phyloP scores from a whole-genome alignment of 495 filamentous ascomycete species.

The Hyaloscypha variabilis region DNA sequence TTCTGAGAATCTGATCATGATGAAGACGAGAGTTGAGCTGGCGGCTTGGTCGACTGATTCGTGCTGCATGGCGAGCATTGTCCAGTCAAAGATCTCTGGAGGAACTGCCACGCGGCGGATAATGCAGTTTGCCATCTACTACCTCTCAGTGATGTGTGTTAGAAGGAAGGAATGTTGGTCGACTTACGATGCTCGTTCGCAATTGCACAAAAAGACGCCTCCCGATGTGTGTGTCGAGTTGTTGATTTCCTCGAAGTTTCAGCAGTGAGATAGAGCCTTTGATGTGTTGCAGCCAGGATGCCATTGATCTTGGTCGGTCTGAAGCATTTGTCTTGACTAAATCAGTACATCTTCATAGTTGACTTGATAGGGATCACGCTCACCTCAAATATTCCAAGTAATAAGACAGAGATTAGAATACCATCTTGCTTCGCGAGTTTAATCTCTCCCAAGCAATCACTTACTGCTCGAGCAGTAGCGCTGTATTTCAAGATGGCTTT shows the following conservation, averaged over 20 bases:
- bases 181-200: neutral
- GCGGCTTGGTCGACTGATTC: neutral
- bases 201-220: neutral
- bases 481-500: neutral
- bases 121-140: neutral
- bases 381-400: neutral
- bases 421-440: neutral
- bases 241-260: neutral
- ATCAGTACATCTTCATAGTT: neutral
- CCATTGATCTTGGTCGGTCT: conserved; percentile 3
- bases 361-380: neutral
- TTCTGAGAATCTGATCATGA: neutral
- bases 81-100: neutral
- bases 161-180: too few relatives aligned
- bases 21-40: neutral
- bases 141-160: too few relatives aligned
- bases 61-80: neutral
- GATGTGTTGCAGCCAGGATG: neutral
- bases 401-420: neutral
- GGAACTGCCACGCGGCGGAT: neutral
- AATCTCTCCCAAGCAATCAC: neutral
- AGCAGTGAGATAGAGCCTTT: neutral
- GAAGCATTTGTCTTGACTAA: neutral
- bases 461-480: neutral
- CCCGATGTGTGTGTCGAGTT: neutral